Conservation (phyloP, 2,329 filamentous ascomycete species). For the Neonectria faginata region DNA sequence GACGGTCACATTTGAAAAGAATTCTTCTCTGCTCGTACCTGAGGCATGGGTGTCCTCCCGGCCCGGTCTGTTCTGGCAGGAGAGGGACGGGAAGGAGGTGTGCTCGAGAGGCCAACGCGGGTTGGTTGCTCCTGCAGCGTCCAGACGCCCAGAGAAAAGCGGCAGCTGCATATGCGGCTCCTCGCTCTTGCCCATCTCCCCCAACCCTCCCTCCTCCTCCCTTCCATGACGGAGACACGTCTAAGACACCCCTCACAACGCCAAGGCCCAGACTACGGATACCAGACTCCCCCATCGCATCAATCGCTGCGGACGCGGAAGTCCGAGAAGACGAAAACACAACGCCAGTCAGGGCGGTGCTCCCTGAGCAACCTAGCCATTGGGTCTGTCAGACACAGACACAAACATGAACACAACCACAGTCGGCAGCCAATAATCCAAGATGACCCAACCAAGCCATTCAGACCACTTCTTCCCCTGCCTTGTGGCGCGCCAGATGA, state of each 20-base stretch:
- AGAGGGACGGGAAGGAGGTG: slow-evolving; percentile 18
- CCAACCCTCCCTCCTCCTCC: slow-evolving; percentile 23
- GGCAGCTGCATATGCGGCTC: slow-evolving; percentile 32
- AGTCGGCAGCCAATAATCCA: neutral
- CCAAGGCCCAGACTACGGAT: neutral
- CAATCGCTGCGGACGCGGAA: neutral
- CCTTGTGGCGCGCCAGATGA: slow-evolving; percentile 26
- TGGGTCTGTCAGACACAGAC: slow-evolving; percentile 10
- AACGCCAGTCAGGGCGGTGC: slow-evolving; percentile 10
- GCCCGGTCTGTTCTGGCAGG: slow-evolving; percentile 29
- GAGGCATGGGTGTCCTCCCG: slow-evolving; percentile 20
- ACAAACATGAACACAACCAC: slow-evolving; percentile 13
- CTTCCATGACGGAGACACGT: neutral
- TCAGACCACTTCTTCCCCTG: slow-evolving; percentile 11
- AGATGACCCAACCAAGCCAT: slow-evolving; percentile 15
- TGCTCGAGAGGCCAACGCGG: too few species aligned
- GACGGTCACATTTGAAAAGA: neutral
- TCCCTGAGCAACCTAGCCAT: slow-evolving; percentile 2
- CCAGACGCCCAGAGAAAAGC: neutral
- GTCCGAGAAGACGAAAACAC: slow-evolving; percentile 7
- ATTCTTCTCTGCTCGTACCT: slow-evolving; percentile 1
- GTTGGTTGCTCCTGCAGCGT: slow-evolving; percentile 24
- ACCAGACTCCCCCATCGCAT: neutral
- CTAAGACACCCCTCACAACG: neutral
- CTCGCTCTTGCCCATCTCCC: slow-evolving; percentile 30